These are phyloP conservation scores for Gracilaria vermiculophylla DNA, from an alignment of 23 red algal species.

Conservation along the genomic window DNA sequence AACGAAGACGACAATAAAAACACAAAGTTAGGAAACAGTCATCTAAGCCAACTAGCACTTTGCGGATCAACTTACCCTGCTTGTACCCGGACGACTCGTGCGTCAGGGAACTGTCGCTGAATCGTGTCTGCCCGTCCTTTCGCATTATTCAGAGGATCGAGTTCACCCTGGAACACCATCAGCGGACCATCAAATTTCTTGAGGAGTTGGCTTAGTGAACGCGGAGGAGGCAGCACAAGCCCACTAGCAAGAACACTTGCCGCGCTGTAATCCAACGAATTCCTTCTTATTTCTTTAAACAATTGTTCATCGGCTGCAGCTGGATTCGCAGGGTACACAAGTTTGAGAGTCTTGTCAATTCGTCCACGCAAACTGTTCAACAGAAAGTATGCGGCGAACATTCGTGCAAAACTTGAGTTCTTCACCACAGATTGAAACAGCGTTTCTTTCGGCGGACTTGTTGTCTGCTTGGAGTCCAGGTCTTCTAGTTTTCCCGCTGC, in stretches of 20 bases:
- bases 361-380: conserved; percentile 52
- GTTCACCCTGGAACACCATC: conserved; percentile 70
- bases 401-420: conserved; percentile 8
- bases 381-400: conserved; percentile 37
- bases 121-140: conserved; percentile 47
- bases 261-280: conserved; percentile 73
- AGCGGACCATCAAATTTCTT: conserved; percentile 58
- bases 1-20: background rate
- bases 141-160: conserved; percentile 78
- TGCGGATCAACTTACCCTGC: conserved; percentile 64
- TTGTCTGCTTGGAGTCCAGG: background rate
- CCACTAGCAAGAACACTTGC: conserved; percentile 73
- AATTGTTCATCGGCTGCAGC: conserved; percentile 42
- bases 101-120: conserved; percentile 8
- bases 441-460: background rate
- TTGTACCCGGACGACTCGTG: conserved; percentile 48
- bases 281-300: conserved; percentile 50
- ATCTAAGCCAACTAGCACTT: no score
- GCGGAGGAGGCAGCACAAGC: conserved; percentile 48
- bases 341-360: conserved; percentile 61
- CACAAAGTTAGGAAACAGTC: background rate
- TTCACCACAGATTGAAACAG: conserved; percentile 33
- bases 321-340: conserved; percentile 75
- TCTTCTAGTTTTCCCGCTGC: conserved; percentile 56
- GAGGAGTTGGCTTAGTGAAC: conserved; percentile 60